Conservation (phyloP, 805 yeast genomes). For the Kuraishia ogatae region DNA sequence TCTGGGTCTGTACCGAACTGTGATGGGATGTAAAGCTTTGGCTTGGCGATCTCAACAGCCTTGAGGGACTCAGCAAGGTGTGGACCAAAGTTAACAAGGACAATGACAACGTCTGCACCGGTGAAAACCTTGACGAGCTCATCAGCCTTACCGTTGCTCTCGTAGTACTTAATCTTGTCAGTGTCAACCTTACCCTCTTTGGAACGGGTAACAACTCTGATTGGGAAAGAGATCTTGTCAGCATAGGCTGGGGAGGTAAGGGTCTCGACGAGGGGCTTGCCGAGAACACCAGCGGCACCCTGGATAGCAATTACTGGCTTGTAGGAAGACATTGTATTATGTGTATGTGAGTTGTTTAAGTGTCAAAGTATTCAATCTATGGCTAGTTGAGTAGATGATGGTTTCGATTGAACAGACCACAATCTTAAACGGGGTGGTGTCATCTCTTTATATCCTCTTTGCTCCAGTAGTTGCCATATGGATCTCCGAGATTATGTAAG, state of each 20-base stretch:
- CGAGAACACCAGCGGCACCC: constrained; percentile 46
- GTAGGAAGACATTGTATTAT: background rate
- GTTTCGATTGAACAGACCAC: too few species aligned
- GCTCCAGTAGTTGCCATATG: too few species aligned
- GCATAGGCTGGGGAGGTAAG: constrained; percentile 32
- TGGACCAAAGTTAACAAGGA: constrained; percentile 34
- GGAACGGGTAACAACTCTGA: constrained; percentile 42
- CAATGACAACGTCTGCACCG: constrained; percentile 33
- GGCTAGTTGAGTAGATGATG: background rate
- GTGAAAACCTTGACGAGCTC: constrained; percentile 14
- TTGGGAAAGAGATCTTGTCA: constrained; percentile 24
- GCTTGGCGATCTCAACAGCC: constrained; percentile 32
- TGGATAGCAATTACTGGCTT: constrained; percentile 32
- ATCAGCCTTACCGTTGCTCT: constrained; percentile 18
- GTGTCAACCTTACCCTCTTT: constrained; percentile 21
- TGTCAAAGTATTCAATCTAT: background rate
- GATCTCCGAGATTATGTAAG: background rate
- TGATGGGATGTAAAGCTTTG: constrained; percentile 48
- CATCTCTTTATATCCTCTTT: background rate
- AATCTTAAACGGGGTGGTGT: background rate
- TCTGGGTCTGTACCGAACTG: constrained; percentile 46
- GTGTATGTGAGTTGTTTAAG: background rate
- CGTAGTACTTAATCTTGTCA: constrained; percentile 30
- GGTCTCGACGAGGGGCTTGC: constrained; percentile 36
- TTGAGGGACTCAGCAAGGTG: constrained; percentile 18